Percentiles rank a stretch among this genome's conserved stretches.
phyloP scores from a whole-genome alignment of 2,329 filamentous ascomycete species.

The Trichoderma simmonsii region DNA sequence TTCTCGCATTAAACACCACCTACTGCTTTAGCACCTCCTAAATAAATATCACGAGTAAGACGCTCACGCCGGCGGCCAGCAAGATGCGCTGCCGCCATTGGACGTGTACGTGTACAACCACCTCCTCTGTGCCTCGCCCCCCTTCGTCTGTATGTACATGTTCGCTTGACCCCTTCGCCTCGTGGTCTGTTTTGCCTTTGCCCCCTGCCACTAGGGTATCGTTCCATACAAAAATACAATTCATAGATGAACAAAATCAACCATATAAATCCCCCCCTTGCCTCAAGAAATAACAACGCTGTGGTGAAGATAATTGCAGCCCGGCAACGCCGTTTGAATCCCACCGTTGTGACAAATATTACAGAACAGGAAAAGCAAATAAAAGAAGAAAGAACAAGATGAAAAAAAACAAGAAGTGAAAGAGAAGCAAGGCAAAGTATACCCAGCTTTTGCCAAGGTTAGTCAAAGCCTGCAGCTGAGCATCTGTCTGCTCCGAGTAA shows the following conservation, averaged over 20 bases:
- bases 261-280: background rate
- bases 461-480: background rate
- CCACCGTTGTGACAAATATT: slow-evolving; percentile 4
- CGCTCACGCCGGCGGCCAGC: background rate
- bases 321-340: slow-evolving; percentile 14
- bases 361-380: slow-evolving; percentile 1
- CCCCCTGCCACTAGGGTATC: slow-evolving; percentile 19
- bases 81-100: background rate
- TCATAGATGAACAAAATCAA: background rate
- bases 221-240: slow-evolving; percentile 17
- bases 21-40: background rate
- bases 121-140: background rate
- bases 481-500: background rate
- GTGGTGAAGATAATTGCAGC: slow-evolving; percentile 6
- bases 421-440: background rate
- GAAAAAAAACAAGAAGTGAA: background rate
- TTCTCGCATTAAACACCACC: background rate
- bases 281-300: background rate
- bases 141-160: slow-evolving; percentile 8
- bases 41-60: background rate
- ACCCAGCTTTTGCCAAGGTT: background rate
- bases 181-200: slow-evolving; percentile 6
- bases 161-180: background rate
- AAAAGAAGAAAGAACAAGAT: background rate
- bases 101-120: background rate